phyloP scores from a whole-genome alignment of 352 stramenopile genomes.

The Saprolegnia diclina region DNA sequence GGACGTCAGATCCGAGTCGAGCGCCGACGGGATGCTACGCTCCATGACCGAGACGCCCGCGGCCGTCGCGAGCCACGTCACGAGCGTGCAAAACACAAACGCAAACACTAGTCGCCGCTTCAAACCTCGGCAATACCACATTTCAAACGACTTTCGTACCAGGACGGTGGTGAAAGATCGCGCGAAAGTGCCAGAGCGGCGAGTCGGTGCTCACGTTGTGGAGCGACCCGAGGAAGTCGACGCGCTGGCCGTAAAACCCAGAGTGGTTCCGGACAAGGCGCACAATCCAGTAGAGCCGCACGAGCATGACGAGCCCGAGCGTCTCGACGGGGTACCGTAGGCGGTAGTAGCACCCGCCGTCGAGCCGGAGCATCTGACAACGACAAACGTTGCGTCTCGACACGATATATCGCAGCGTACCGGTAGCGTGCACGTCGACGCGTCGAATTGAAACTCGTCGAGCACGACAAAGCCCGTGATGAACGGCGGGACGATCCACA shows the following conservation, averaged over 20 bases:
- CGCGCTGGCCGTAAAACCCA: slow-evolving; percentile 27
- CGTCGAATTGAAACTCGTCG: slow-evolving; percentile 17
- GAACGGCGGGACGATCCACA: slow-evolving; percentile 22
- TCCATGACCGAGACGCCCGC: slow-evolving; percentile 26
- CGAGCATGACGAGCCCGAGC: slow-evolving; percentile 17
- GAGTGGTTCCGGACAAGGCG: slow-evolving; percentile 26
- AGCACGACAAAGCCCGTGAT: slow-evolving; percentile 7
- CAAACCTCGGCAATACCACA: no score
- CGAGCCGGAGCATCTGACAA: slow-evolving; percentile 2
- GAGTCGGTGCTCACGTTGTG: slow-evolving; percentile 27
- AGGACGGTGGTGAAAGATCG: slow-evolving; percentile 24
- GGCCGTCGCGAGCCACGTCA: slow-evolving; percentile 19
- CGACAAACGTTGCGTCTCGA: neutral
- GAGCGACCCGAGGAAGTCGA: slow-evolving; percentile 26
- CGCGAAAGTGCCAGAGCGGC: slow-evolving; percentile 25
- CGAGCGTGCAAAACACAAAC: slow-evolving; percentile 21
- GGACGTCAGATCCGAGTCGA: slow-evolving; percentile 22
- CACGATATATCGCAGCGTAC: neutral
- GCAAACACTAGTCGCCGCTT: slow-evolving; percentile 23
- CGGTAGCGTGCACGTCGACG: neutral
- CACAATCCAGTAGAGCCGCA: slow-evolving; percentile 28
- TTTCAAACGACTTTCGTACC: neutral
- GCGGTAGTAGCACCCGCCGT: slow-evolving; percentile 13
- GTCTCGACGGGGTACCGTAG: slow-evolving; percentile 23
- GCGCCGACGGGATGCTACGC: slow-evolving; percentile 17